Conservation (phyloP, 2,329 filamentous ascomycete species). For the Zopfia rhizophila region DNA sequence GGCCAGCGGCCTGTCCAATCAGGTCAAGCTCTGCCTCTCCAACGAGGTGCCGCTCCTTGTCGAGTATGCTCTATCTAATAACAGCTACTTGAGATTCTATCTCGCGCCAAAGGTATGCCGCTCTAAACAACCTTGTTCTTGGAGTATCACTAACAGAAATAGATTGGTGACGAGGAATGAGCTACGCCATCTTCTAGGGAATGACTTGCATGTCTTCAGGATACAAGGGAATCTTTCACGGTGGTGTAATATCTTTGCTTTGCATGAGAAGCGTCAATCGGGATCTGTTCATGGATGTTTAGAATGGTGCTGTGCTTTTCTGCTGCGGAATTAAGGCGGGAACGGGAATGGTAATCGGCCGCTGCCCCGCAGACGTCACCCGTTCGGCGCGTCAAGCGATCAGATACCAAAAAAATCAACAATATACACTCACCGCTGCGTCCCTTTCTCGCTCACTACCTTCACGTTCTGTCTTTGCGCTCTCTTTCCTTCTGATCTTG, state of each 20-base stretch:
- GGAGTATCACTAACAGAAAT: conserved; percentile 47
- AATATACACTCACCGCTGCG: conserved; percentile 28
- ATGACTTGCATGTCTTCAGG: conserved; percentile 38
- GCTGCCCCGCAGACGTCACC: conserved; percentile 48
- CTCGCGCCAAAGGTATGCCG: conserved; percentile 90
- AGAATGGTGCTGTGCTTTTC: neutral
- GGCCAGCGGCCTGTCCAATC: conserved; percentile 81
- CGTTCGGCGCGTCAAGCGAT: conserved; percentile 36
- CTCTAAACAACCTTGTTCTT: conserved; percentile 5
- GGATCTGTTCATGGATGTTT: conserved; percentile 17
- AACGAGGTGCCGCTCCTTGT: conserved; percentile 96
- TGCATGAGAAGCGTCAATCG: conserved; percentile 38
- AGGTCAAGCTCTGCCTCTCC: conserved; percentile 92
- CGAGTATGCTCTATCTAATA: conserved; percentile 84
- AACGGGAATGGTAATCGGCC: conserved; percentile 29
- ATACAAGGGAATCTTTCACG: conserved; percentile 26
- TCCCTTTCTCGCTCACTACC: neutral
- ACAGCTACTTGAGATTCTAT: conserved; percentile 95
- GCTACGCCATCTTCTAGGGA: conserved; percentile 22
- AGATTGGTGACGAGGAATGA: conserved; percentile 78
- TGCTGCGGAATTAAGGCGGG: conserved; percentile 30
- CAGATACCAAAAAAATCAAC: conserved; percentile 48
- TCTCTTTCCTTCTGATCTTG: neutral
- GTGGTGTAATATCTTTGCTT: conserved; percentile 38
- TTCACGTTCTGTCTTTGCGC: conserved; percentile 7